Conservation (phyloP, 331 rosid species). For the Ulmus americana region DNA sequence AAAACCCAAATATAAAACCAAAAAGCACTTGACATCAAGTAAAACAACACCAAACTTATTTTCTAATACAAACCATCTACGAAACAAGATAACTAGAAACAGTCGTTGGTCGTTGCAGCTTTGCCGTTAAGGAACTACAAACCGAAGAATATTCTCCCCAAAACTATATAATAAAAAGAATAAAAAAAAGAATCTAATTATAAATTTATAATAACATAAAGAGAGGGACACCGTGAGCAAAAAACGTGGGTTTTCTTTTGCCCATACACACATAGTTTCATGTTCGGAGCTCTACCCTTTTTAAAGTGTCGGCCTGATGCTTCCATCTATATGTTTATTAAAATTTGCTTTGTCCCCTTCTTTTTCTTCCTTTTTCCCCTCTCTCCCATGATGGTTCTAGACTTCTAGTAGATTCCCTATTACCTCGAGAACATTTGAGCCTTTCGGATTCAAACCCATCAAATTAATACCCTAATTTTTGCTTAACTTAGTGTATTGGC, state of each 20-base stretch:
- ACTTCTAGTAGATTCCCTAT: constrained; percentile 30
- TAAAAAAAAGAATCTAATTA: not conserved
- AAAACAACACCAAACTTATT: no score
- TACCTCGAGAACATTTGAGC: constrained; percentile 12
- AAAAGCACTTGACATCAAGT: no score
- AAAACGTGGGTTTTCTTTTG: constrained; percentile 17
- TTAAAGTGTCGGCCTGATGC: constrained; percentile 21
- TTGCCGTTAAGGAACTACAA: constrained; percentile 28
- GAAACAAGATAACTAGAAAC: no score
- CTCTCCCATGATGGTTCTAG: constrained; percentile 24
- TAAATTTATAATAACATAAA: not conserved
- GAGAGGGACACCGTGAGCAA: not conserved
- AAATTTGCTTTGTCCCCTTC: constrained; percentile 6
- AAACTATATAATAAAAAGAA: not conserved
- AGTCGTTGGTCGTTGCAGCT: constrained; percentile 19
- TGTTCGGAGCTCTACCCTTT: not conserved
- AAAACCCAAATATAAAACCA: no score
- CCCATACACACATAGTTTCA: constrained; percentile 3
- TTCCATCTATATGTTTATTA: constrained; percentile 4
- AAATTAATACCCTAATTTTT: no score
- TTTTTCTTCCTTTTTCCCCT: constrained; percentile 12
- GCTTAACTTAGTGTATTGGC: no score
- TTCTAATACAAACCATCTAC: no score
- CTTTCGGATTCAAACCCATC: not conserved
- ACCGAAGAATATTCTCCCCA: constrained; percentile 13